A percentile compares a stretch with the other conserved stretches of the same genome.
These are phyloP conservation scores for Cochlearia excelsa DNA, from an alignment of 345 rosid species.

Conservation along the genomic window DNA sequence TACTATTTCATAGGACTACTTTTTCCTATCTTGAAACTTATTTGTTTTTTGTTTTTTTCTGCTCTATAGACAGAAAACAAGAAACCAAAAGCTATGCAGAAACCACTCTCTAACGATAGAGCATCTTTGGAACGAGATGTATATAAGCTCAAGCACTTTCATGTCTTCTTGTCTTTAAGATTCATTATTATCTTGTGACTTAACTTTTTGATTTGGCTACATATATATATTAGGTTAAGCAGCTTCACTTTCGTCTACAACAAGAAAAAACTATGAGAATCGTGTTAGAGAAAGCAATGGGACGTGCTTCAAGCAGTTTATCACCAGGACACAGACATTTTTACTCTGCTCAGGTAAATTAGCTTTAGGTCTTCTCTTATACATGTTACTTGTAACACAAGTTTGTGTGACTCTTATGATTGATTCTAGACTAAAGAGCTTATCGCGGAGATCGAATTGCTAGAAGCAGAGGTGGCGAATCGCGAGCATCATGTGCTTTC, in stretches of 20 bases:
- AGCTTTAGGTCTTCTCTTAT: background rate
- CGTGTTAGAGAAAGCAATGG: slow-evolving; percentile 83
- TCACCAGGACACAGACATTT: slow-evolving; percentile 95
- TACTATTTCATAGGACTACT: background rate
- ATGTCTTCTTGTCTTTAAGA: background rate
- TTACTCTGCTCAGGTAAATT: slow-evolving; percentile 51
- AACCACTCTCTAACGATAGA: slow-evolving; percentile 44
- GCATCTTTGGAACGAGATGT: slow-evolving; percentile 79
- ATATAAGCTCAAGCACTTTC: slow-evolving; percentile 30
- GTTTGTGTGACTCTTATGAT: slow-evolving; percentile 9
- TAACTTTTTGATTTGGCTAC: slow-evolving; percentile 13
- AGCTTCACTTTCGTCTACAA: slow-evolving; percentile 70
- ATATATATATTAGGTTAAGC: slow-evolving; percentile 55
- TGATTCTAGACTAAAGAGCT: slow-evolving; percentile 66
- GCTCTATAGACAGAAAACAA: slow-evolving; percentile 43
- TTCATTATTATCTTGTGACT: too few species aligned
- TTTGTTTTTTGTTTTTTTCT: background rate
- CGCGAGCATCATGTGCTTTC: slow-evolving; percentile 82
- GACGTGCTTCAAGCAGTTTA: slow-evolving; percentile 77
- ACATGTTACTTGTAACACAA: background rate
- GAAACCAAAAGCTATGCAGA: slow-evolving; percentile 47
- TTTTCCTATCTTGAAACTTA: slow-evolving; percentile 4
- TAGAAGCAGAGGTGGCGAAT: slow-evolving; percentile 80
- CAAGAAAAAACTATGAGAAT: slow-evolving; percentile 76
- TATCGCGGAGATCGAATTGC: slow-evolving; percentile 72